Base-by-base conservation (phyloP, 2,329 filamentous ascomycete species). In the Eurotiales sp. region DNA sequence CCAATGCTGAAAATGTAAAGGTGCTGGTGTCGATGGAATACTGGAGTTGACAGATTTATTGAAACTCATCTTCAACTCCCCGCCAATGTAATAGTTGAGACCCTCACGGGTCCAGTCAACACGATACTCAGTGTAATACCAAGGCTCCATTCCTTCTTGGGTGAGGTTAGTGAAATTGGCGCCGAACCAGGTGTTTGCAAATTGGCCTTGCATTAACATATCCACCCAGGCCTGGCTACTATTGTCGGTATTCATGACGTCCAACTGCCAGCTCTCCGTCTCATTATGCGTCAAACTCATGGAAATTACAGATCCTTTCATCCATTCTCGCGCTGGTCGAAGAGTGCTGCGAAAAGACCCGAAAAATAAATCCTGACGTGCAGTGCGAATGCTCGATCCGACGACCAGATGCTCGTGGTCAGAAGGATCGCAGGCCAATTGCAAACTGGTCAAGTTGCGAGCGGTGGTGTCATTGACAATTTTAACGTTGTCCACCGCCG, bases 1-100 rank as follows among this genome's bases (percentile, higher is more conserved):
- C 75, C 75, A 78, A 58, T 78, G 75, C 56, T 74, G 72, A 58
- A 76, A 68, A 46, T 68, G 66, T 19, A 77, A 54, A 11, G 73
- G 64, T 3, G 70, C 64, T 4, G 76, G 74, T 4, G 72, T 68
- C 7, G 65, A 68, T 1, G 72, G 71, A 32, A 77, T 58, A 15
- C 52, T 59, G 15, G 58, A 54, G 25, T 67, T 63, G 3, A 67
- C 59, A 46, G 62, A 67, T 40, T 58, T 65, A 10, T 66, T 64
- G 19, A 65, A 60, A 27, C 61, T 64, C 19, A 68, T 64, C 5
- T 64, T 66, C 25, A 67, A 52, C 41, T 68, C 67, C 10, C 64
- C 66, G 12, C 65, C 72, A 46, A 76, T 65, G 50, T 67, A 77
- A 56, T 70, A 77, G 41, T 68, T 68, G 46, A 77, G 65, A 21